Evolutionary conservation across 2,329 filamentous ascomycete genomes (phyloP).

Genomic region (Sporothrix schenckii): DNA sequence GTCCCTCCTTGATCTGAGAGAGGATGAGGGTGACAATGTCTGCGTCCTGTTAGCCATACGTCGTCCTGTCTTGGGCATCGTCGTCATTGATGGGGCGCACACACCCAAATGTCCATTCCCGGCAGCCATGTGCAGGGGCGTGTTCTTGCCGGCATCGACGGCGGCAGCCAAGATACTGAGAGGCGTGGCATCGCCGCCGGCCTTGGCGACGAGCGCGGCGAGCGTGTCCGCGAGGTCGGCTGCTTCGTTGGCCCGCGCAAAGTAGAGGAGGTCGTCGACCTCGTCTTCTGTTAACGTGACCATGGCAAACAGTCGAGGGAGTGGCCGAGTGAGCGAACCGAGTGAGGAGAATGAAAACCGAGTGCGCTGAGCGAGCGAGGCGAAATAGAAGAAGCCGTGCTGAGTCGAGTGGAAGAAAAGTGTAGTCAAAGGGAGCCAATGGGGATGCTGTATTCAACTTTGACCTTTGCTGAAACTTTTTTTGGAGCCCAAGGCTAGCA

Average conservation of each 20-base stretch:
- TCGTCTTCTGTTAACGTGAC: slow-evolving; percentile 69
- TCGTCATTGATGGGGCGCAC: slow-evolving; percentile 49
- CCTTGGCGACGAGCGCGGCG: slow-evolving; percentile 61
- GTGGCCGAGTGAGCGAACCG: not conserved
- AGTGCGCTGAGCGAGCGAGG: not conserved
- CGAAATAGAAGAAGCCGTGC: too few species aligned
- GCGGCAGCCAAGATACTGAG: slow-evolving; percentile 67
- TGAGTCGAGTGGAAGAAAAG: not conserved
- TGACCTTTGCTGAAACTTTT: slow-evolving; percentile 22
- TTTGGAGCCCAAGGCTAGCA: slow-evolving; percentile 22
- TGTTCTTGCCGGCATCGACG: slow-evolving; percentile 74
- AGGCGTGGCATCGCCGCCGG: slow-evolving; percentile 50
- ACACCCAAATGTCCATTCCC: slow-evolving; percentile 77
- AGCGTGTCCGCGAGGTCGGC: slow-evolving; percentile 66
- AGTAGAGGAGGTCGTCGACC: slow-evolving; percentile 90
- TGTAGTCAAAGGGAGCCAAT: slow-evolving; percentile 9
- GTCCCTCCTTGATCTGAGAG: slow-evolving; percentile 46
- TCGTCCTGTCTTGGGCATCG: too few species aligned
- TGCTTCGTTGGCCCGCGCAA: slow-evolving; percentile 76
- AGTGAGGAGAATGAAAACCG: not conserved
- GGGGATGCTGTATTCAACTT: slow-evolving; percentile 1
- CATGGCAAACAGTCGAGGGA: slow-evolving; percentile 48
- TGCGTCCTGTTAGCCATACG: not conserved
- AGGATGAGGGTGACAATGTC: slow-evolving; percentile 51
- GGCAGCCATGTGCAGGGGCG: slow-evolving; percentile 86